phyloP scores from a whole-genome alignment of 225 moss, liverwort and hornwort genomes.

The Pleurozium schreberi region DNA sequence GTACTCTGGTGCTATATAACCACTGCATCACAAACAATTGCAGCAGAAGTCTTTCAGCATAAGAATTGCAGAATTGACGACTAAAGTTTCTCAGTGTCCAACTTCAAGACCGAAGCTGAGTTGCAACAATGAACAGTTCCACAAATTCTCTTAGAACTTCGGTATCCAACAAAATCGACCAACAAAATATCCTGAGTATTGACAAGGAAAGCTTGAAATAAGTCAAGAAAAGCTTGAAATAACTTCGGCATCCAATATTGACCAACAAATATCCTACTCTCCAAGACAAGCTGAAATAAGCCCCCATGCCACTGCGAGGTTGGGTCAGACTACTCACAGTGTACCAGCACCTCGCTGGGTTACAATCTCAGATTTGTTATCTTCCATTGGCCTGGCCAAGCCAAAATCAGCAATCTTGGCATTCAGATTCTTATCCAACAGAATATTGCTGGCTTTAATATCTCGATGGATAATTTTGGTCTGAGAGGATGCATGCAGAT shows the following conservation, averaged over 20 bases:
- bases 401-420: conserved; percentile 42
- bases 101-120: background rate
- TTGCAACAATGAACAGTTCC: background rate
- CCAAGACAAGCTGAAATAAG: background rate
- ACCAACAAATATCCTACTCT: too few species aligned
- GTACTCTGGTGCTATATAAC: conserved; percentile 29
- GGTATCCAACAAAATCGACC: too few species aligned
- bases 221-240: too few species aligned
- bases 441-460: conserved; percentile 39
- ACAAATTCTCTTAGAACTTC: background rate
- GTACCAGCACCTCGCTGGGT: conserved; percentile 11
- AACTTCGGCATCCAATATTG: background rate
- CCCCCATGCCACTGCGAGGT: background rate
- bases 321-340: background rate
- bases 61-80: background rate
- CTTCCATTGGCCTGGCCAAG: conserved; percentile 21
- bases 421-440: conserved; percentile 18
- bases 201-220: too few species aligned
- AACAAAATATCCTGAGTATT: too few species aligned
- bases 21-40: background rate
- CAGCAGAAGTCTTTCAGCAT: background rate
- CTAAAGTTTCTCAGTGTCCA: background rate
- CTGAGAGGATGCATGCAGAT: conserved; percentile 34
- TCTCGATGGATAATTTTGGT: conserved; percentile 41
- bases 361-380: background rate